Base-by-base conservation (phyloP, 495 filamentous ascomycete species). In the Amphirosellinia nigrospora region DNA sequence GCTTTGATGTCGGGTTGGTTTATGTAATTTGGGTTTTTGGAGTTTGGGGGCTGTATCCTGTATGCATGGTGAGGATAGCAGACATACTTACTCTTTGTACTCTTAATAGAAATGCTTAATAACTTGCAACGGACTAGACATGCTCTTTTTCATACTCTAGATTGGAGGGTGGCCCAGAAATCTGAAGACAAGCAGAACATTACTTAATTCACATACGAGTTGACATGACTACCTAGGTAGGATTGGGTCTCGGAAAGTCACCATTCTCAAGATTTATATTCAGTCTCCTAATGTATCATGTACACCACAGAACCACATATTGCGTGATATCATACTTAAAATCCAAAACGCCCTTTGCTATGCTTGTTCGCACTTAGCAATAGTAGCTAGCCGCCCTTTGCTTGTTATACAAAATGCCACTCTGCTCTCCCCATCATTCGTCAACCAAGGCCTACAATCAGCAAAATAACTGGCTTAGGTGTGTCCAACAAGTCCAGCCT, bases 401-500 rank as follows among this genome's bases (percentile, higher is more conserved):
- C 55, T 21, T 60, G 26, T 7, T 23, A 38, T 41, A 41, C 36
- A 60, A 38, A 21, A 15, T 21, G 16, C 36, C 61, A 48, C 6
- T 43, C 10, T 7, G 16, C 19, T 34, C 43, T 28, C 62, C 45
- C 23, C 39, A 32, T 48, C 9, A 64, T 48, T 15, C 11, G 3
- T 9, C n/a, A n/a, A n/a, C n/a, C n/a, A n/a, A n/a, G n/a, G n/a
- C n/a, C n/a, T n/a, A n/a, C n/a, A n/a, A 36, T 6, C 9, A 53
- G 19, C 34, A 1, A 32, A 32, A 38, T 38, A 26, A 34, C 32
- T 28, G 15, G 15, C 50, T 73, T 79, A 82, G 9, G 74, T 75
- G 71, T 82, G 80, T 30, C 80, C 80, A 69, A 80, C 68, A 46
- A 82, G 75, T 9, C 80, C 80, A 30, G 66, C 45, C 68, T 79